These are phyloP conservation scores for Microthlaspi erraticum DNA, from an alignment of 345 rosid species.

Conservation along the genomic window DNA sequence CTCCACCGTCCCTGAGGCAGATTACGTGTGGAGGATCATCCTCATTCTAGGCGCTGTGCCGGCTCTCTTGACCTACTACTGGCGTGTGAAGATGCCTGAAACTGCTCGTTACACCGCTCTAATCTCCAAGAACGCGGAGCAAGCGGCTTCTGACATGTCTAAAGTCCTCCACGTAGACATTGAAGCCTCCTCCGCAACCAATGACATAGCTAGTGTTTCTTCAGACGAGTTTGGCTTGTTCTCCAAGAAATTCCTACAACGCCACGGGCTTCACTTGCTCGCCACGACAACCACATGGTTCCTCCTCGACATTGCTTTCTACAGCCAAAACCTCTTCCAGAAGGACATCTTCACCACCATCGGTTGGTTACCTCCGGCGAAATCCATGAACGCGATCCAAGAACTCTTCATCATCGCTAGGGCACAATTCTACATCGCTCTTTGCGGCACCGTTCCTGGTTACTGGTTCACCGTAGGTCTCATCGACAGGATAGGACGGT, in stretches of 20 bases:
- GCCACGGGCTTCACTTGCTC: conserved; percentile 65
- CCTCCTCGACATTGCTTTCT: conserved; percentile 73
- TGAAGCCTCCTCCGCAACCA: conserved; percentile 57
- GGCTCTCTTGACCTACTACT: conserved; percentile 67
- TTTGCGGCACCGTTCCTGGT: conserved; percentile 81
- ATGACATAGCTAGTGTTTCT: conserved; percentile 30
- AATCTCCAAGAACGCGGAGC: conserved; percentile 62
- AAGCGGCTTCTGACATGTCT: conserved; percentile 74
- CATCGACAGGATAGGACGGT: conserved; percentile 61
- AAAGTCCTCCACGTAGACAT: conserved; percentile 71
- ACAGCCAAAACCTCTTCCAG: conserved; percentile 76
- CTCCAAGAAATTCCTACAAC: conserved; percentile 48
- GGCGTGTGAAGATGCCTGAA: conserved; percentile 83
- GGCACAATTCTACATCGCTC: conserved; percentile 70
- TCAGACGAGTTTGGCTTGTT: conserved; percentile 59
- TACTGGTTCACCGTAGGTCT: conserved; percentile 56
- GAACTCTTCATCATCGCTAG: conserved; percentile 63
- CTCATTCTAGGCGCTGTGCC: conserved; percentile 78
- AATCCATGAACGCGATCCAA: conserved; percentile 68
- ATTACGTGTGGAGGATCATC: conserved; percentile 69
- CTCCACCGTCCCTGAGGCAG: conserved; percentile 68
- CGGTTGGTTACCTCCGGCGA: conserved; percentile 74
- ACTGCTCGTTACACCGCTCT: conserved; percentile 83
- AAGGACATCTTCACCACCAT: conserved; percentile 73
- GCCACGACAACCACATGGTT: conserved; percentile 76